Evolutionary conservation across 257 asterid genomes (phyloP), one percentile per base, ranked within the genome.

Genomic region (Fraxinus excelsior): DNA sequence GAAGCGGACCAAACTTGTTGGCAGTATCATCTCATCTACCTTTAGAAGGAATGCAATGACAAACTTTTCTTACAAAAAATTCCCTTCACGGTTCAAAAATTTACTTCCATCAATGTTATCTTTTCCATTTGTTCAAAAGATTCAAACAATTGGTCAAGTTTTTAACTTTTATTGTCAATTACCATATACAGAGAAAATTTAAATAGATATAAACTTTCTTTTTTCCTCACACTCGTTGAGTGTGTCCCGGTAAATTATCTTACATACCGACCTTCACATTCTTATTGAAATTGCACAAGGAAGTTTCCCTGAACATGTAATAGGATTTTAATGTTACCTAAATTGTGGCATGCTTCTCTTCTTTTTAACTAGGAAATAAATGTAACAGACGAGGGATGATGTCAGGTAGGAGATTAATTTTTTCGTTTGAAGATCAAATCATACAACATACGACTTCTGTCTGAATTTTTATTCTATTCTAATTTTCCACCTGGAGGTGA

Each of bases 351-450:
- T 26, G 72, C 32, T 44, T 72, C 28, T 2, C 34, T 46, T 44
- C n/a, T 7, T 66, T 19, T 28, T 42, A 14, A 51, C 49, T 37
- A 28, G 44, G 56, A 37, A 65, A 76, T 73, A 80, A 32, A 71
- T 16, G 72, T 38, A 53, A 70, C 66, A 44, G 65, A 80, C 26
- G 71, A 66, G 70, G 67, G 28, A 74, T 74, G 29, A 56, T 40
- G 31, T 32, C 29, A 64, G 7, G 28, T 16, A 23, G 38, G 51
- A 69, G 68, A 71, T 58, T 44, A 67, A 72, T 23, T 29, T 28
- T 37, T 69, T 16, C 8, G 69, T 32, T 58, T 38, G 77, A 70
- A 68, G 51, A 21, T 51, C 23, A 74, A 74, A 32, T 60, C 78
- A 79, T 62, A 71, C 49, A 35, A 21, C 74, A 62, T 26, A n/a